These are phyloP conservation scores for Candida gigantensis DNA, from an alignment of 1,139 yeast genomes.

Conservation along the genomic window DNA sequence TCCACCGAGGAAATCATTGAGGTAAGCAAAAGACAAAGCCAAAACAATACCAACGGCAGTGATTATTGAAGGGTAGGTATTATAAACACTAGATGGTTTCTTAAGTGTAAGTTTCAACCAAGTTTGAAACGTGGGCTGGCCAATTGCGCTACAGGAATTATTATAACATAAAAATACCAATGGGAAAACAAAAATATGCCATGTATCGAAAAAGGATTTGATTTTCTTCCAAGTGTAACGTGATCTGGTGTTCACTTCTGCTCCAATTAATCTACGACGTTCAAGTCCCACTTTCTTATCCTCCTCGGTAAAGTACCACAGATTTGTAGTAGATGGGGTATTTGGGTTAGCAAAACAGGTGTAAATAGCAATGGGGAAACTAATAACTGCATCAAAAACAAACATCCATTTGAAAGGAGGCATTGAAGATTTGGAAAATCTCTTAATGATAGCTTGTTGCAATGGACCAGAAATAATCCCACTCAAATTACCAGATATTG, in stretches of 20 bases:
- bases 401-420: constrained; percentile 43
- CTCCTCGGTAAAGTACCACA: constrained; percentile 35
- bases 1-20: constrained; percentile 48
- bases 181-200: constrained; percentile 54
- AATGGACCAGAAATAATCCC: constrained; percentile 39
- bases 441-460: constrained; percentile 32
- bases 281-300: constrained; percentile 40
- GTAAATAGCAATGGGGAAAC: constrained; percentile 37
- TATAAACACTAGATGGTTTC: constrained; percentile 41
- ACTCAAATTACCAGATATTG: constrained; percentile 29
- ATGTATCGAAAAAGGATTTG: constrained; percentile 44
- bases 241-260: constrained; percentile 45
- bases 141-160: constrained; percentile 42
- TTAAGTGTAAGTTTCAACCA: constrained; percentile 52
- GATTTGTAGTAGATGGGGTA: constrained; percentile 41
- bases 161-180: constrained; percentile 51
- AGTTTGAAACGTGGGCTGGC: constrained; percentile 52
- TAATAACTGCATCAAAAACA: constrained; percentile 39
- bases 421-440: constrained; percentile 29
- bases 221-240: constrained; percentile 42
- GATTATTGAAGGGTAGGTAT: constrained; percentile 50
- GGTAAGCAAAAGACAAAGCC: constrained; percentile 39
- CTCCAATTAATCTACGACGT: constrained; percentile 46
- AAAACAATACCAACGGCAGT: constrained; percentile 46
- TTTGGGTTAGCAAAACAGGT: constrained; percentile 40